Base-by-base conservation (phyloP, 2,329 filamentous ascomycete genomes). In the Nemania serpens region DNA sequence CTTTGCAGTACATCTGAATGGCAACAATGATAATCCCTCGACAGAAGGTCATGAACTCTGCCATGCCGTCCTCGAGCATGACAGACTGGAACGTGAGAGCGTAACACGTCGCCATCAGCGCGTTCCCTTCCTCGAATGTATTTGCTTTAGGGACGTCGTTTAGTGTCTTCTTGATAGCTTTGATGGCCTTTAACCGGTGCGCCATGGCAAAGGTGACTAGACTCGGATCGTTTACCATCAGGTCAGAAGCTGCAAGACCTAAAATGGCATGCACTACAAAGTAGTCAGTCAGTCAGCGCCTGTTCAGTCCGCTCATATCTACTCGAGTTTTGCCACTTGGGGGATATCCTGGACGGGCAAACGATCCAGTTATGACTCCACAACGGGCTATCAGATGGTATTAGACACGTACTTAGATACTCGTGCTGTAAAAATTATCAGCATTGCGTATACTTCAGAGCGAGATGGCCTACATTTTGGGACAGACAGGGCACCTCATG, bases 251-350 rank as follows among this genome's bases (percentile, higher is more conserved):
- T 1, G 88, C 81, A 61, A 89, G 81, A 12, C 87, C 87, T 0
- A 74, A 80, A 52, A 91, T 87, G 4, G 88, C 86, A 71, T 91
- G 88, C 83, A 91, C 89, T 10, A 79, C 82, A 55, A 82, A 87
- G 59, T 18, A 20, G 34, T 33, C 41, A 70, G 61, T 22, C n/a
- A 39, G 6, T 12, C 34, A 36, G 36, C 11, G 11, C 36, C 4
- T 3, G 4, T n/a, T 48, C 25, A 9, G 17, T 36, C 22, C 17
- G 5, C 22, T 37, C 5, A 9, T 15, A 6, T 46, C 22, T 43
- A 46, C 17, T 42, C 39, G n/a, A 25, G 36, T 33, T 5, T 45
- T 42, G 48, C 13, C 22, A 36, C 49, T 9, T 15, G 20, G 15
- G 33, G 51, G 36, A 53, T 34, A 39, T 54, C 33, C 36, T 59